phyloP scores from a whole-genome alignment of 345 rosid genomes.

The Mangifera indica region DNA sequence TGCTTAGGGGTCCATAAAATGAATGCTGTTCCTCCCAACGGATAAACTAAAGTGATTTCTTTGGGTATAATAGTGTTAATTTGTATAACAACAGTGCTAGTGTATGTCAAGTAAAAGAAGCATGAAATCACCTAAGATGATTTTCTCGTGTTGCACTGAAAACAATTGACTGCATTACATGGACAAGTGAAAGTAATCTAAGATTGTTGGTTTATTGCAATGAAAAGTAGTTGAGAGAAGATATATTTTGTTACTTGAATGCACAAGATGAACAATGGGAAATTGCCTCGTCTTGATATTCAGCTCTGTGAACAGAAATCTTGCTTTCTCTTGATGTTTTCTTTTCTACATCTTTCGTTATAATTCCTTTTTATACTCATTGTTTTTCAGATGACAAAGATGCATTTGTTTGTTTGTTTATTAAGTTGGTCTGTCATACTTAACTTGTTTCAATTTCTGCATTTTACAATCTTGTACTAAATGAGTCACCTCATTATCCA shows the following conservation, averaged over 20 bases:
- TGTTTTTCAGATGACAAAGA: not conserved
- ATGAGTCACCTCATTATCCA: slow-evolving; percentile 1
- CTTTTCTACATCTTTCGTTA: no score
- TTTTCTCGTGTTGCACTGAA: not conserved
- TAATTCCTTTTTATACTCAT: slow-evolving; percentile 3
- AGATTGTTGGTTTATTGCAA: not conserved
- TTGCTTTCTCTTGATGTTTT: not conserved
- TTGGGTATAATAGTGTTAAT: not conserved
- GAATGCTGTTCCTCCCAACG: not conserved
- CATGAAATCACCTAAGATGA: not conserved
- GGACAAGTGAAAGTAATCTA: not conserved
- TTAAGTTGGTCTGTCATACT: not conserved
- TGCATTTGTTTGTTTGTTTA: not conserved
- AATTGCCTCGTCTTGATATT: not conserved
- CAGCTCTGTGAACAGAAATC: not conserved
- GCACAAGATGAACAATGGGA: not conserved
- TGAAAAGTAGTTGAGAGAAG: not conserved
- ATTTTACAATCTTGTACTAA: not conserved
- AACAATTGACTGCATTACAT: not conserved
- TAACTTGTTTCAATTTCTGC: not conserved
- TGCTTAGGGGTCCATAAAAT: not conserved
- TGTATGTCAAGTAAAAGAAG: not conserved
- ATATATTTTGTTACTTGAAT: not conserved
- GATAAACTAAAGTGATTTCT: not conserved
- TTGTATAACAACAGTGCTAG: not conserved